phyloP scores from a whole-genome alignment of 2,329 filamentous ascomycete genomes.

The Aspergillus ustus region DNA sequence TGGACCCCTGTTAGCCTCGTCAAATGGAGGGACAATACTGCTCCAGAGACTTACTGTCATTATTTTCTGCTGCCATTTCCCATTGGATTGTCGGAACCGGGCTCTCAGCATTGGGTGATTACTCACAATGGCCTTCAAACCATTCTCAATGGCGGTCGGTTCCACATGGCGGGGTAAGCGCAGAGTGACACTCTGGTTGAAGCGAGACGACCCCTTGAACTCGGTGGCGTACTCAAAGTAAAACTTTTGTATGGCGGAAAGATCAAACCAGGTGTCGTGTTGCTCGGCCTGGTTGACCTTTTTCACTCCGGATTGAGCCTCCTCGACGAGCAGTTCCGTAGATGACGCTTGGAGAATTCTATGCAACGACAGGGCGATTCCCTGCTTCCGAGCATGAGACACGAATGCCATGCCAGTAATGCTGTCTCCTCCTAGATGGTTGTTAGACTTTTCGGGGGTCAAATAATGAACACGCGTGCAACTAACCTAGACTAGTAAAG shows the following conservation, averaged over 20 bases:
- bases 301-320: background rate
- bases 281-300: background rate
- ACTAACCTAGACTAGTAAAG: slow-evolving; percentile 39
- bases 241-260: slow-evolving; percentile 32
- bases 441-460: background rate
- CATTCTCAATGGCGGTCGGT: slow-evolving; percentile 13
- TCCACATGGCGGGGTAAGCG: slow-evolving; percentile 13
- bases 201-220: slow-evolving; percentile 22
- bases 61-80: slow-evolving; percentile 13
- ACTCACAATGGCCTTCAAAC: slow-evolving; percentile 22
- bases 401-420: slow-evolving; percentile 9
- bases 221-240: slow-evolving; percentile 22
- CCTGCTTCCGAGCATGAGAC: background rate
- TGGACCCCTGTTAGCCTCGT: background rate
- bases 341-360: background rate
- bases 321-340: background rate
- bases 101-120: slow-evolving; percentile 30
- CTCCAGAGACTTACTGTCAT: background rate
- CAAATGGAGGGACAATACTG: background rate
- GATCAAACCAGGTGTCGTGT: slow-evolving; percentile 21
- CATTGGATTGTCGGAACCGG: slow-evolving; percentile 8
- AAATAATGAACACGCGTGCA: background rate
- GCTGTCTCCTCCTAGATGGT: slow-evolving; percentile 8
- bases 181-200: slow-evolving; percentile 32
- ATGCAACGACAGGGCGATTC: background rate